Base-by-base conservation (phyloP, 192 early-diverging fungal genomes). In the Coemansia sp. region DNA sequence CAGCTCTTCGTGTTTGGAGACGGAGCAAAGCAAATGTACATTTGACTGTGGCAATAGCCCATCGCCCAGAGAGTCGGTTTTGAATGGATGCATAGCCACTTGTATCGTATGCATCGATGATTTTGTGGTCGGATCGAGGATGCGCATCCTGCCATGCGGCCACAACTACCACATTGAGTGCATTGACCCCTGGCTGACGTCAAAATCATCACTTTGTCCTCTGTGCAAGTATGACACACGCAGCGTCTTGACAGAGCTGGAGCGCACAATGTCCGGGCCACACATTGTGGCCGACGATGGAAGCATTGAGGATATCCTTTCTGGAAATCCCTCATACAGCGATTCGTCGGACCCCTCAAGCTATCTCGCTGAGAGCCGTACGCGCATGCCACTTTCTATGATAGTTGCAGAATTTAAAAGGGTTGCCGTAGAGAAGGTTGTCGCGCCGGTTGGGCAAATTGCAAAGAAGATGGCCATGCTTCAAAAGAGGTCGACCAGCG, bases 141-240 rank as follows among this genome's bases (percentile, higher is more conserved):
- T 79, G 77, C 75, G 83, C 40, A 75, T 79, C 29, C 63, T 84
- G 56, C 83, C 83, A 7, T 84, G 83, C 31, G 72, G 79, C 20
- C 84, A 86, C 76, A 74, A 74, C 65, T 86, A 82, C 64, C 84
- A 86, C 59, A 77, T 77, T 10, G 81, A 78, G 28, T 86, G 84
- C 59, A 79, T 86, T 37, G 84, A 86, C 45, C 79, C 77, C 2
- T 86, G 84, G 84, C 68, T 86, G 25, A 79, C 82, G 0, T 59
- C 75, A 56, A 77, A 81, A 42, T 78, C 72, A 0, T 81, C 75
- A 13, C 58, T 86, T 23, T 86, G 84, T 45, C 84, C 84, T 4
- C 55, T 84, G 31, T 86, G 84, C 71, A 80, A 83, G 45, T 76
- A 70, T 35, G 82, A 85, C 39, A 79, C 81, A 10, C 72, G 77